Conservation (phyloP, 108 stramenopile species). For the Phaeodactylum tricornutum region DNA sequence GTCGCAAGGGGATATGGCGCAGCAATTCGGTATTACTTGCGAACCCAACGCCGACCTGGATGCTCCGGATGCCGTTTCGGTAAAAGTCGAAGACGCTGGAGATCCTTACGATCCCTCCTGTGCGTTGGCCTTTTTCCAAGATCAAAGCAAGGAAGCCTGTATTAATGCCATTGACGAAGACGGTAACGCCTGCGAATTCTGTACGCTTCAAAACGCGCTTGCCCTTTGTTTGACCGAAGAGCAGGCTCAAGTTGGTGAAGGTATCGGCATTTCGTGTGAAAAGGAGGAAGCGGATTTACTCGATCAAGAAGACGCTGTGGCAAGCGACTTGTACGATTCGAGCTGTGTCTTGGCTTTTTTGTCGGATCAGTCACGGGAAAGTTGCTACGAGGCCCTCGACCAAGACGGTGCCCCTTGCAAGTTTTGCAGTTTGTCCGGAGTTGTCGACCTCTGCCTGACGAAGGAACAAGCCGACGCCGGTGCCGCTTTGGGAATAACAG, state of each 20-base stretch:
- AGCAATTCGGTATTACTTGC: constrained; percentile 16
- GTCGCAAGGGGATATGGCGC: constrained; percentile 14
- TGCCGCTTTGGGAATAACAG: constrained; percentile 13
- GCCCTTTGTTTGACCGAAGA: constrained; percentile 18
- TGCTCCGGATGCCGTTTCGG: not conserved
- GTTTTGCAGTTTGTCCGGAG: constrained; percentile 16
- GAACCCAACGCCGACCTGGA: not conserved
- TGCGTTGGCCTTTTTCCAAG: constrained; percentile 5
- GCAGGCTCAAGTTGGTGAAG: constrained; percentile 24
- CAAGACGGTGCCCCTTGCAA: constrained; percentile 20
- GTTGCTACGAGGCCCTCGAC: constrained; percentile 14
- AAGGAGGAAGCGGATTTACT: not conserved
- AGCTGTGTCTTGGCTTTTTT: constrained; percentile 7
- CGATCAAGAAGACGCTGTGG: constrained; percentile 4
- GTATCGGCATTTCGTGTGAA: constrained; percentile 17
- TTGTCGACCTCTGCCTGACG: constrained; percentile 9
- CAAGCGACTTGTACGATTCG: constrained; percentile 7
- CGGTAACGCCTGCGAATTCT: constrained; percentile 29
- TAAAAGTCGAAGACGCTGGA: no score
- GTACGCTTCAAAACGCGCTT: constrained; percentile 7
- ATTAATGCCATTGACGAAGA: constrained; percentile 14
- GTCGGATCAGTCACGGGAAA: not conserved
- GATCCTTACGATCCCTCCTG: constrained; percentile 10
- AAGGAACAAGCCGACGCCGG: constrained; percentile 15
- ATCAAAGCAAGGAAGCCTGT: constrained; percentile 2